Percentiles rank a stretch among this genome's conserved stretches.
These are phyloP conservation scores for Entophlyctis luteolus DNA, from an alignment of 192 early-diverging fungal species.

Conservation along the genomic window DNA sequence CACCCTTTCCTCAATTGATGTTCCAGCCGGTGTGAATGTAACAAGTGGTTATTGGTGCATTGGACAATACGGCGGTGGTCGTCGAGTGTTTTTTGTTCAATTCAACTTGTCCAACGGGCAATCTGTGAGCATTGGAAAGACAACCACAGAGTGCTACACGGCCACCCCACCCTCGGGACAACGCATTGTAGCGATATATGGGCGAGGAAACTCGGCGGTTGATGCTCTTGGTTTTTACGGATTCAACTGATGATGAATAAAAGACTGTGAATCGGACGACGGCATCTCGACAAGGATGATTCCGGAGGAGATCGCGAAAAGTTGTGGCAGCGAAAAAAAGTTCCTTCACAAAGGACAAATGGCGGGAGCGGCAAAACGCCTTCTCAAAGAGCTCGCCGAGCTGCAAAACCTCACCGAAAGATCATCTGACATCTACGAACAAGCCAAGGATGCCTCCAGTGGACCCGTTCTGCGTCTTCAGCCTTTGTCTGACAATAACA, in stretches of 20 bases:
- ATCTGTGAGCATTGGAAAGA: neutral
- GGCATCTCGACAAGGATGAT: no score
- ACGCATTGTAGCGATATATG: constrained; percentile 4
- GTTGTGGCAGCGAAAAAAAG: neutral
- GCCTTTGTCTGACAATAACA: constrained; percentile 64
- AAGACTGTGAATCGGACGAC: no score
- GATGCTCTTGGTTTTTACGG: constrained; percentile 14
- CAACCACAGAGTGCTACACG: neutral
- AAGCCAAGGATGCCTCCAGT: neutral
- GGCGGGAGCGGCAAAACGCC: constrained; percentile 31
- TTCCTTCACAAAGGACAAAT: neutral
- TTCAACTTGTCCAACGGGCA: constrained; percentile 13
- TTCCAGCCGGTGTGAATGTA: neutral
- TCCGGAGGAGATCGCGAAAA: neutral
- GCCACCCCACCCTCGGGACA: constrained; percentile 4
- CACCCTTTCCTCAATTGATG: neutral
- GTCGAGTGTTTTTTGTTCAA: constrained; percentile 11
- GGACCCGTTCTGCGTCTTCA: constrained; percentile 56
- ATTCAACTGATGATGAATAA: neutral
- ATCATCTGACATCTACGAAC: neutral
- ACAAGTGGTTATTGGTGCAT: neutral
- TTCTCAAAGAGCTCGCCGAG: constrained; percentile 59
- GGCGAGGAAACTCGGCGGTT: neutral
- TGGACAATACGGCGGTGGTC: neutral
- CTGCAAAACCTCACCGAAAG: constrained; percentile 28